Evolutionary conservation across 768 basidiomycete genomes (phyloP), one percentile per base, ranked within the genome.

Genomic region (Udeniomyces megalosporus): DNA sequence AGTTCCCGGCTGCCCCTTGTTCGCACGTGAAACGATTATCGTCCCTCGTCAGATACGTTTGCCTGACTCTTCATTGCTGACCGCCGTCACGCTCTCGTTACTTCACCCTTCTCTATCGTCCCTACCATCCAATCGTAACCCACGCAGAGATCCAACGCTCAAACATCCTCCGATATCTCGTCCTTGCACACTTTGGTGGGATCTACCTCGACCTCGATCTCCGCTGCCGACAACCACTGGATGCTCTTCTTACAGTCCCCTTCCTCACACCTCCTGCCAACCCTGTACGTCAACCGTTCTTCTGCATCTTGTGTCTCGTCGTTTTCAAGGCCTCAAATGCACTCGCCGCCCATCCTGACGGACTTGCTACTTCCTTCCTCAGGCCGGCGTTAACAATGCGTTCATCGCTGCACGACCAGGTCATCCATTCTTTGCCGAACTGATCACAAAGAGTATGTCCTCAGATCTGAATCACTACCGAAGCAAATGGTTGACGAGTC

Each of bases 171-270:
- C 34, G 54, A n/a, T 56, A 56, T 38, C 54, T 56, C 42, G 35
- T 56, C 54, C 38, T 56, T 34, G 35, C 38, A 12, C n/a, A 44
- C 15, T 56, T 24, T n/a, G 54, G 54, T 38, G 54, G 54, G 26
- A 22, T 56, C n/a, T 56, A 44, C 35, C 54, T 56, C 12, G 54
- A 56, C 24, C 54, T 56, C 54, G 54, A 56, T 38, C 54, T 56
- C 4, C 54, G 34, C 54, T 56, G 54, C 54, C 34, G 54, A 22
- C 24, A 38, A 20, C 12, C 31, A 5, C 54, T 56, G 35, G 54
- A 56, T 20, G 22, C 35, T 17, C 44, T 56, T 38, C 54, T 56
- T 26, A 28, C n/a, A n/a, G 54, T 38, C n/a, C 34, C 34, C 26
- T 56, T 56, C 14, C 11, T 56, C 54, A 56, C 54, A 24, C 54